Percentiles rank a stretch among this genome's conserved stretches.
phyloP scores from a whole-genome alignment of 345 rosid species.

The rapeseed (Brassica napus) region Da-Ae NC_063441.1:735501-736000 shows the following conservation, averaged over 20 bases:
- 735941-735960: neutral
- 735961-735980: neutral
- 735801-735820: neutral
- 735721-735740: neutral
- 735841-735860: neutral
- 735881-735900: neutral
- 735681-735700: slow-evolving; percentile 85
- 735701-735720: slow-evolving; percentile 60
- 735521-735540: slow-evolving; percentile 85
- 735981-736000: neutral
- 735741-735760: neutral
- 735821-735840: too few species aligned
- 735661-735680: slow-evolving; percentile 98
- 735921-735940: neutral
- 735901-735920: neutral
- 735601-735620: slow-evolving; percentile 76
- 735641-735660: slow-evolving; percentile 69
- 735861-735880: neutral
- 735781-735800: neutral
- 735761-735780: neutral
- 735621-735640: slow-evolving; percentile 74
- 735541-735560: slow-evolving; percentile 99
- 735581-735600: slow-evolving; percentile 87
- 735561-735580: slow-evolving; percentile 95
- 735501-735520: slow-evolving; percentile 51